A percentile compares a stretch with the other conserved stretches of the same genome.
phyloP scores from a whole-genome alignment of 208 protist species.

The Acanthamoeba royreba region DNA sequence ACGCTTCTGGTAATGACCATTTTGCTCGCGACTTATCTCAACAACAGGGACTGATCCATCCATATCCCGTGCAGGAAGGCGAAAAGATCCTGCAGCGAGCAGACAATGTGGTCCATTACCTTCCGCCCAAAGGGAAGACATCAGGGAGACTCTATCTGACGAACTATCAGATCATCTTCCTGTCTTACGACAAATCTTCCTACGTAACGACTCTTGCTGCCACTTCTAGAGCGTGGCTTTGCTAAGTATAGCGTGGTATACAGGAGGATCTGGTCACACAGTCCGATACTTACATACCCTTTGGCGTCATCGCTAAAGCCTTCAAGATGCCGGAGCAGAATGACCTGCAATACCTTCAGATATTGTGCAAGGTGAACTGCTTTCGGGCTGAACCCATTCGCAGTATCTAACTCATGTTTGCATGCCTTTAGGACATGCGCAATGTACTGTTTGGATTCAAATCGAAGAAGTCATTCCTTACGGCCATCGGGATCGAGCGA shows the following conservation, averaged over 20 bases:
- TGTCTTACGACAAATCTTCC: neutral
- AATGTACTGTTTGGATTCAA: neutral
- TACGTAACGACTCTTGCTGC: neutral
- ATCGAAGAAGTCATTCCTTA: neutral
- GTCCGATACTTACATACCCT: neutral
- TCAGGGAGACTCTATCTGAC: neutral
- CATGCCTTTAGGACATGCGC: neutral
- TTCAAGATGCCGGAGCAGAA: neutral
- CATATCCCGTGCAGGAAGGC: neutral
- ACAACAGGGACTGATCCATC: neutral
- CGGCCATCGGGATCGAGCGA: neutral
- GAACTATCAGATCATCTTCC: constrained; percentile 4
- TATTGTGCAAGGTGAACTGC: neutral
- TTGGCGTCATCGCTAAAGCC: neutral
- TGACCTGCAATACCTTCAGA: neutral
- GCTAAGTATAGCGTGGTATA: no score
- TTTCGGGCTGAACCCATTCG: neutral
- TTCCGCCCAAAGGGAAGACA: neutral
- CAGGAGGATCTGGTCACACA: neutral
- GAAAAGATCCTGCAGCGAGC: neutral
- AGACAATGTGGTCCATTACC: neutral
- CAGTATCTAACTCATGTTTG: neutral
- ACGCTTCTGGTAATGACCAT: neutral
- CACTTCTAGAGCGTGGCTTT: neutral
- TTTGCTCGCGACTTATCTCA: neutral